A percentile compares a stretch with the other conserved stretches of the same genome.
phyloP scores from a whole-genome alignment of 805 yeast genomes.

The Peterozyma toletana region DNA sequence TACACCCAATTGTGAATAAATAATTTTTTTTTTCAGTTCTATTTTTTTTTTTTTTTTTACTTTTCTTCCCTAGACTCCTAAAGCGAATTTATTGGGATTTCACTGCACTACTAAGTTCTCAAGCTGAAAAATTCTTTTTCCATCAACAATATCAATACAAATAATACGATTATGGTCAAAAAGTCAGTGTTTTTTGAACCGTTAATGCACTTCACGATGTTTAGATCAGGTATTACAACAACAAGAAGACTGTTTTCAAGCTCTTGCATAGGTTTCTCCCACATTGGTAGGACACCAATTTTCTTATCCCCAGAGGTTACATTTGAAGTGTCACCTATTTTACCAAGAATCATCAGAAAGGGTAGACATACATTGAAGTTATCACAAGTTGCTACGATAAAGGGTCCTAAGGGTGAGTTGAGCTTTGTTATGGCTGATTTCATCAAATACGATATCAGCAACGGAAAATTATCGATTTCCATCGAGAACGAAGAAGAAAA shows the following conservation, averaged over 20 bases:
- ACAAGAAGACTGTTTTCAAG: constrained; percentile 26
- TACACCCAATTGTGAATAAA: too few relatives aligned
- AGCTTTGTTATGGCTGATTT: constrained; percentile 67
- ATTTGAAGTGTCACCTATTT: constrained; percentile 37
- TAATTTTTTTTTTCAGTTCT: too few relatives aligned
- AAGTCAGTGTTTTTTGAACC: too few relatives aligned
- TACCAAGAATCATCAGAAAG: constrained; percentile 56
- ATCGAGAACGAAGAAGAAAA: constrained; percentile 53
- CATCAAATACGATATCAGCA: constrained; percentile 34
- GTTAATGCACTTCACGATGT: background rate
- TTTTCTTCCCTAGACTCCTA: too few relatives aligned
- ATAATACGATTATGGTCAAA: too few relatives aligned
- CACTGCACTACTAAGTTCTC: too few relatives aligned
- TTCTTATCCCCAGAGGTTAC: constrained; percentile 56
- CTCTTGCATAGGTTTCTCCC: constrained; percentile 33
- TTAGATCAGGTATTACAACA: background rate
- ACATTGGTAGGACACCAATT: constrained; percentile 79
- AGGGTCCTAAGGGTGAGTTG: constrained; percentile 75
- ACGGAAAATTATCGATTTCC: constrained; percentile 38
- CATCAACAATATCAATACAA: too few relatives aligned
- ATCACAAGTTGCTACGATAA: constrained; percentile 50
- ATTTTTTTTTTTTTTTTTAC: too few relatives aligned
- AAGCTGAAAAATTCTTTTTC: too few relatives aligned
- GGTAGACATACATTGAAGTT: constrained; percentile 55
- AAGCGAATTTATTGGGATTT: too few relatives aligned